These are phyloP conservation scores for Venturia effusa DNA, from an alignment of 2,329 filamentous ascomycete species.

Conservation along the genomic window DNA sequence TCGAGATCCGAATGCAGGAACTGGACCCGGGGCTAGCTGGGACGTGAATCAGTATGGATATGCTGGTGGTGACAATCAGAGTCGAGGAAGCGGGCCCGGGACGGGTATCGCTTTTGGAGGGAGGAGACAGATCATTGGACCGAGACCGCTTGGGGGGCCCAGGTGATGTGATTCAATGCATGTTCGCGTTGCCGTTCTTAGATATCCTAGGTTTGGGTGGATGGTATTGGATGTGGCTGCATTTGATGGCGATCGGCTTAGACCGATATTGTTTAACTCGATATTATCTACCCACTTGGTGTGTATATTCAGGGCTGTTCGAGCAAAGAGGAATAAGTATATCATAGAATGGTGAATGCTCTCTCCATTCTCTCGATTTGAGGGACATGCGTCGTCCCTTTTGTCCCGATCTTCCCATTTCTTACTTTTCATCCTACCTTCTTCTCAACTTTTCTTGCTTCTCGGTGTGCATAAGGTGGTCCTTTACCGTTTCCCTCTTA, in stretches of 20 bases:
- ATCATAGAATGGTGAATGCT: no score
- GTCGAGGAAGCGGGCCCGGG: slow-evolving; percentile 48
- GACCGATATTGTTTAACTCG: neutral
- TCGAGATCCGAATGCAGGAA: slow-evolving; percentile 46
- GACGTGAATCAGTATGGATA: slow-evolving; percentile 69
- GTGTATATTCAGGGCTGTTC: neutral
- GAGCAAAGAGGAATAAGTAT: neutral
- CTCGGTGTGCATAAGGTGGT: no score
- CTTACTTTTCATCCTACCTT: no score
- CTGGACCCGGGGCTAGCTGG: slow-evolving; percentile 60
- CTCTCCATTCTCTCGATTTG: no score
- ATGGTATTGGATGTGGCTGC: neutral
- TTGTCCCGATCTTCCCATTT: no score
- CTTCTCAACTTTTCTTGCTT: no score
- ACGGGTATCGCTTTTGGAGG: slow-evolving; percentile 53
- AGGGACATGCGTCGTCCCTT: no score
- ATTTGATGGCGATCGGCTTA: neutral
- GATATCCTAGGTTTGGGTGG: neutral
- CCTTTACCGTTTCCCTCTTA: no score
- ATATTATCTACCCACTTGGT: neutral
- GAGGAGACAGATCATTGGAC: slow-evolving; percentile 69
- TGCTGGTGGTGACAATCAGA: slow-evolving; percentile 65
- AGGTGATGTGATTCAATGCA: neutral
- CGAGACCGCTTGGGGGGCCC: slow-evolving; percentile 40
- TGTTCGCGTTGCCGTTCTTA: neutral